These are phyloP conservation scores for Pontederia crassipes DNA, from an alignment of 176 grass and related monocot species.

Conservation along the genomic window DNA sequence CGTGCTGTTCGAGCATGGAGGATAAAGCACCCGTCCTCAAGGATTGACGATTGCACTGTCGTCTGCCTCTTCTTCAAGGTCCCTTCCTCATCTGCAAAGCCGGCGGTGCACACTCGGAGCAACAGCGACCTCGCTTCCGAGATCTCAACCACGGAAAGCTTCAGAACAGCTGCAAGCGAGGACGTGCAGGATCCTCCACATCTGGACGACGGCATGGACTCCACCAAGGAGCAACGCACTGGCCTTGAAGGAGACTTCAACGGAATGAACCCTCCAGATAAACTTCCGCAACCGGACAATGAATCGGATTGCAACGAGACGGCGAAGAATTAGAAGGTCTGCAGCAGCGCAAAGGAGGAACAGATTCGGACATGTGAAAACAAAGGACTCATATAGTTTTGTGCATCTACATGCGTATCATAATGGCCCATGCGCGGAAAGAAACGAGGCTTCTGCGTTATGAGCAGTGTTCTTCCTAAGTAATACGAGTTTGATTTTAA, in stretches of 20 bases:
- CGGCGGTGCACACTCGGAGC: neutral
- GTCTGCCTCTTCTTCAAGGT: constrained; percentile 57
- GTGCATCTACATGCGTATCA: no score
- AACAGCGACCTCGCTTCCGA: constrained; percentile 1
- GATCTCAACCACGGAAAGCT: constrained; percentile 29
- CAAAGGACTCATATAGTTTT: no score
- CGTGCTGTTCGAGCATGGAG: constrained; percentile 55
- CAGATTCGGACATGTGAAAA: no score
- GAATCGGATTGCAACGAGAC: constrained; percentile 28
- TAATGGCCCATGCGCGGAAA: no score
- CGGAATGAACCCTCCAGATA: constrained; percentile 50
- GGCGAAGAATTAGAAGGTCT: no score
- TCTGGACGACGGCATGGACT: neutral
- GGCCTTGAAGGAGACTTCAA: constrained; percentile 44
- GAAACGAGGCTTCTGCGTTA: no score
- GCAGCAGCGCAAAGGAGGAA: no score
- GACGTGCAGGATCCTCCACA: constrained; percentile 9
- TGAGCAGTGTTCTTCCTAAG: no score
- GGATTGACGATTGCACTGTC: constrained; percentile 69
- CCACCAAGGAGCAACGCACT: constrained; percentile 18
- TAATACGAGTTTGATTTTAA: no score
- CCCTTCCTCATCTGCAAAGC: neutral
- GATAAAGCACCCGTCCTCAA: constrained; percentile 52
- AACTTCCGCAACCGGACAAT: constrained; percentile 35
- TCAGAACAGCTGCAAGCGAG: constrained; percentile 29